These are phyloP conservation scores for Neonectria neomacrospora DNA, from an alignment of 2,329 filamentous ascomycete species.

Conservation along the genomic window DNA sequence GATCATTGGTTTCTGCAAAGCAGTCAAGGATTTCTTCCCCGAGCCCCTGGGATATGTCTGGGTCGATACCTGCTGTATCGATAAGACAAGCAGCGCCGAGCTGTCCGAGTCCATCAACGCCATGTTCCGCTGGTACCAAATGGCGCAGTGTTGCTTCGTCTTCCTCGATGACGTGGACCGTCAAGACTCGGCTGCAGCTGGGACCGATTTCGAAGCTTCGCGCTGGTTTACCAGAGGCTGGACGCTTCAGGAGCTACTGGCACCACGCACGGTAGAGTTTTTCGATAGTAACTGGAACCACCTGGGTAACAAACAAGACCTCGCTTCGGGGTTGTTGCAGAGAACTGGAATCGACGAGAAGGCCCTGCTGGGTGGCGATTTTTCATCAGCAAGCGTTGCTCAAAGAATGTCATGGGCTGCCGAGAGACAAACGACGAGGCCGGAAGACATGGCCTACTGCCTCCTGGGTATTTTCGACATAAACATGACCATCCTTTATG, in stretches of 20 bases:
- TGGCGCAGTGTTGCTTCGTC: constrained; percentile 27
- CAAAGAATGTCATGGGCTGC: constrained; percentile 40
- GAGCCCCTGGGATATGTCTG: constrained; percentile 22
- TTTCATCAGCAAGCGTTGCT: constrained; percentile 22
- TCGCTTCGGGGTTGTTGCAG: constrained; percentile 14
- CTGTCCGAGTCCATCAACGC: constrained; percentile 40
- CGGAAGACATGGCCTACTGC: constrained; percentile 39
- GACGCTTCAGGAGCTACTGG: constrained; percentile 38
- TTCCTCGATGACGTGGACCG: constrained; percentile 53
- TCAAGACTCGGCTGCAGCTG: neutral
- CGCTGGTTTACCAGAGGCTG: constrained; percentile 36
- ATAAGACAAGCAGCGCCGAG: constrained; percentile 34
- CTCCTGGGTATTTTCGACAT: constrained; percentile 38
- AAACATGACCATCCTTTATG: constrained; percentile 39
- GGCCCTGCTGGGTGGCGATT: constrained; percentile 15
- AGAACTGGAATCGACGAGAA: constrained; percentile 31
- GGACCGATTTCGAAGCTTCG: constrained; percentile 26
- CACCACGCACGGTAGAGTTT: constrained; percentile 28
- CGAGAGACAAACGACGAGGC: constrained; percentile 31
- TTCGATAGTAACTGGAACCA: constrained; percentile 27
- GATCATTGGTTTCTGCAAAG: constrained; percentile 26
- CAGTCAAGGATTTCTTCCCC: neutral
- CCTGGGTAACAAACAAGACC: constrained; percentile 25
- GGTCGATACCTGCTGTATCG: constrained; percentile 33
- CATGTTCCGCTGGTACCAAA: constrained; percentile 46